Evolutionary conservation across 768 basidiomycete genomes (phyloP).

Genomic region (Kwoniella sp.): DNA sequence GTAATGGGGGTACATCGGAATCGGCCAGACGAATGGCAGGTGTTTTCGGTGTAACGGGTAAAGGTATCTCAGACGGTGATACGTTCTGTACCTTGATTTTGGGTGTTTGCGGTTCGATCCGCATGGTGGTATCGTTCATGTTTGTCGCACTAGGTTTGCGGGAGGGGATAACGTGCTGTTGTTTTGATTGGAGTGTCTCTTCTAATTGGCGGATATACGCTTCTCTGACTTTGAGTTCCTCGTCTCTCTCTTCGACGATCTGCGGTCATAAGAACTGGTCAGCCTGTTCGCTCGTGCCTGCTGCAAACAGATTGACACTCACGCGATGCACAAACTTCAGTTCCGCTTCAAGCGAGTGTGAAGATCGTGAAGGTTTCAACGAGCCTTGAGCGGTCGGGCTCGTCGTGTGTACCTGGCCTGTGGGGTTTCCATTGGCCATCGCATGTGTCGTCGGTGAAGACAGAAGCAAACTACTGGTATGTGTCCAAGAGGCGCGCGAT

Average conservation of each 20-base stretch:
- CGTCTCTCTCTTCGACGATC: constrained; percentile 59
- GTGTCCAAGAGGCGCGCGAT: constrained; percentile 46
- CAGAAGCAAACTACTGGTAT: constrained; percentile 29
- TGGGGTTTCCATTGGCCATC: constrained; percentile 7
- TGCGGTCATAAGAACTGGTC: not conserved
- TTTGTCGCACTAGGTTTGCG: constrained; percentile 38
- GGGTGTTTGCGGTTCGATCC: constrained; percentile 1
- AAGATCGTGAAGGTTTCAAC: constrained; percentile 66
- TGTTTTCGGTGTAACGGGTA: constrained; percentile 16
- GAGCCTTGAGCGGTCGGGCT: constrained; percentile 43
- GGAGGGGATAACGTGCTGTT: constrained; percentile 51
- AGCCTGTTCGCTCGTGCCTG: not conserved
- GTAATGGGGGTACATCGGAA: not conserved
- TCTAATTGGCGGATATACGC: constrained; percentile 83
- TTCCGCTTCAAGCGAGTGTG: constrained; percentile 84
- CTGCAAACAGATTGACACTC: constrained; percentile 12
- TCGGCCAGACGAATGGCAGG: not conserved
- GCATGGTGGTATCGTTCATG: not conserved
- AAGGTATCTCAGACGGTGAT: constrained; percentile 18
- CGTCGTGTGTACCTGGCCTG: constrained; percentile 57
- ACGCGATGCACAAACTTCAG: constrained; percentile 89
- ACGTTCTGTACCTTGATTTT: constrained; percentile 11
- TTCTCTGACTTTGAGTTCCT: constrained; percentile 83
- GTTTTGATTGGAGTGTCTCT: constrained; percentile 57
- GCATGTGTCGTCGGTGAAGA: constrained; percentile 30